These are phyloP conservation scores for Prinsepia uniflora DNA, from an alignment of 306 rosid genomes.

Conservation along the genomic window DNA sequence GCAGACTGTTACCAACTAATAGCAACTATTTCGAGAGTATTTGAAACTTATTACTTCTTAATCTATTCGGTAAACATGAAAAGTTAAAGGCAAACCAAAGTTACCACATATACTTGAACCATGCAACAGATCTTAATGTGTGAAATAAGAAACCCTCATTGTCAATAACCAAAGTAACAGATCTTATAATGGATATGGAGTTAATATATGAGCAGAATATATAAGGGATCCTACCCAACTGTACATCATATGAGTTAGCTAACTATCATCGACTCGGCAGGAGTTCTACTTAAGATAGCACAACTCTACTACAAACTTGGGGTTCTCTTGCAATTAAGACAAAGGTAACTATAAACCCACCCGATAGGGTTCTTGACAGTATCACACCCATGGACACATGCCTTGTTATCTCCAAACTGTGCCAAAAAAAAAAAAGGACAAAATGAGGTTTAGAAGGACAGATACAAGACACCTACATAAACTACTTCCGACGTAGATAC, in stretches of 20 bases:
- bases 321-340: background rate
- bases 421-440: background rate
- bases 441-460: background rate
- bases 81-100: background rate
- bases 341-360: slow-evolving; percentile 34
- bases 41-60: background rate
- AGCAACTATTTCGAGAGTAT: too few relatives aligned
- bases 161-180: background rate
- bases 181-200: background rate
- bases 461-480: background rate
- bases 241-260: too few relatives aligned
- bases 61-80: background rate
- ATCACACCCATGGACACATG: slow-evolving; percentile 88
- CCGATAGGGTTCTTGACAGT: slow-evolving; percentile 68
- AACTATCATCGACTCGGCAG: background rate
- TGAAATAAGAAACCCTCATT: background rate
- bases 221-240: background rate
- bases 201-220: background rate
- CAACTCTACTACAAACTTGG: too few relatives aligned
- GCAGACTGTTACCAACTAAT: background rate
- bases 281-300: background rate
- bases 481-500: background rate
- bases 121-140: background rate
- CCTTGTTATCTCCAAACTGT: slow-evolving; percentile 84
- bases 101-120: background rate